phyloP scores from a whole-genome alignment of 768 basidiomycete species.

The Coprinopsis strossmayeri region DNA sequence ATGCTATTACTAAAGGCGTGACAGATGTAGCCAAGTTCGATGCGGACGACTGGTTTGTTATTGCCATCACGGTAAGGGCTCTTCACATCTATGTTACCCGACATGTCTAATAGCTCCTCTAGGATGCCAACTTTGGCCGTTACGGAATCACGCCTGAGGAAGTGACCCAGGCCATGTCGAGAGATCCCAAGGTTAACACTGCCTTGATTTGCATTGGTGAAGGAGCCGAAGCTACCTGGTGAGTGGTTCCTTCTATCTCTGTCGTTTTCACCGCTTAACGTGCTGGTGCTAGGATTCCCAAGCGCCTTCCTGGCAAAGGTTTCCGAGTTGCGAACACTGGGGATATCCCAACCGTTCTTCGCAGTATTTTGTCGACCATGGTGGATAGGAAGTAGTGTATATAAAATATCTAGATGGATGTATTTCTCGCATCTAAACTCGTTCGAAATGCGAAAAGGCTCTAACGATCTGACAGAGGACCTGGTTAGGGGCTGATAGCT shows the following conservation, averaged over 20 bases:
- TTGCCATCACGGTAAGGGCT: conserved; percentile 47
- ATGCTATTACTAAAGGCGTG: conserved; percentile 61
- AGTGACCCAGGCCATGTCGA: conserved; percentile 48
- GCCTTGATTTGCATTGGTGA: conserved; percentile 66
- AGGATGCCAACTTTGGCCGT: conserved; percentile 62
- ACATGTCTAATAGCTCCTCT: neutral
- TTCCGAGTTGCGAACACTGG: conserved; percentile 55
- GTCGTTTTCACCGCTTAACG: neutral
- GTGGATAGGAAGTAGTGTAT: conserved; percentile 33
- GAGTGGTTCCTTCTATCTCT: conserved; percentile 8
- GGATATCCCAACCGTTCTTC: conserved; percentile 57
- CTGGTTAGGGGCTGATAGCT: no score
- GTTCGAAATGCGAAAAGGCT: no score
- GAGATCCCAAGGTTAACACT: conserved; percentile 58
- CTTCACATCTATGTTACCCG: neutral
- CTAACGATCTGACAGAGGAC: no score
- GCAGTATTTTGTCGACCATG: conserved; percentile 56
- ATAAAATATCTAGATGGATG: no score
- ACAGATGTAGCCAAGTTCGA: conserved; percentile 54
- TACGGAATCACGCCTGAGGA: conserved; percentile 58
- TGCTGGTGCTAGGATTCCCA: conserved; percentile 41
- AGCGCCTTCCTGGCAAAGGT: conserved; percentile 52
- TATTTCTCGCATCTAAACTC: no score
- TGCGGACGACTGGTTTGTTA: conserved; percentile 71
- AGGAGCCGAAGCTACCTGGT: conserved; percentile 61